Evolutionary conservation across 352 stramenopile species (phyloP).

Genomic region (Globisporangium sylvaticum): DNA sequence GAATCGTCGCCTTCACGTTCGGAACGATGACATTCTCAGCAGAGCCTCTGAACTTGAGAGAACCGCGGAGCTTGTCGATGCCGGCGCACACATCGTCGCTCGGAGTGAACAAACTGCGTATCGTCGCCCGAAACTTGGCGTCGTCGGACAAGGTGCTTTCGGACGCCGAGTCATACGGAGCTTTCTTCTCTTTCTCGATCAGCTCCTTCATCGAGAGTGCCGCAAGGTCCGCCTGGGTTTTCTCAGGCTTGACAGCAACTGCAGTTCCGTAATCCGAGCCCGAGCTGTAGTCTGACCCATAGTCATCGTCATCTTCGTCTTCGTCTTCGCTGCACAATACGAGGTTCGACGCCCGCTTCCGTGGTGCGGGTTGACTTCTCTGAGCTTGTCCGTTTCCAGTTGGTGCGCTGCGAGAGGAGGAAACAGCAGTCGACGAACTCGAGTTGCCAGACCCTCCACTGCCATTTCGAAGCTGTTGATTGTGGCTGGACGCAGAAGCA

Average conservation of each 20-base stretch:
- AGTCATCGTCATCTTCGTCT: constrained; percentile 55
- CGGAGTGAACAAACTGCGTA: constrained; percentile 74
- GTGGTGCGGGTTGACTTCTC: background rate
- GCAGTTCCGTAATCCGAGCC: constrained; percentile 32
- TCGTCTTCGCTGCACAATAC: constrained; percentile 63
- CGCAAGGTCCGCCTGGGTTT: background rate
- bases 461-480: background rate
- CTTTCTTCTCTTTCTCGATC: constrained; percentile 32
- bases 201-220: constrained; percentile 5
- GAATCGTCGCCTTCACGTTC: constrained; percentile 70
- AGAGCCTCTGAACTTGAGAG: constrained; percentile 56
- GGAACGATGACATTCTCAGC: constrained; percentile 44
- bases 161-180: constrained; percentile 44
- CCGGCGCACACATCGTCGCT: constrained; percentile 54
- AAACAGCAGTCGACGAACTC: background rate
- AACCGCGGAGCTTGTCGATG: constrained; percentile 49
- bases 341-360: constrained; percentile 29
- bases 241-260: constrained; percentile 24
- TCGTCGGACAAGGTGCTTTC: constrained; percentile 45
- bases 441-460: background rate
- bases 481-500: background rate
- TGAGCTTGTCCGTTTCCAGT: constrained; percentile 1
- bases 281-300: constrained; percentile 29
- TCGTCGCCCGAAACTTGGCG: constrained; percentile 54
- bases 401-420: background rate